These are phyloP conservation scores for Dicorynia guianensis DNA, from an alignment of 306 rosid species.

Conservation along the genomic window DNA sequence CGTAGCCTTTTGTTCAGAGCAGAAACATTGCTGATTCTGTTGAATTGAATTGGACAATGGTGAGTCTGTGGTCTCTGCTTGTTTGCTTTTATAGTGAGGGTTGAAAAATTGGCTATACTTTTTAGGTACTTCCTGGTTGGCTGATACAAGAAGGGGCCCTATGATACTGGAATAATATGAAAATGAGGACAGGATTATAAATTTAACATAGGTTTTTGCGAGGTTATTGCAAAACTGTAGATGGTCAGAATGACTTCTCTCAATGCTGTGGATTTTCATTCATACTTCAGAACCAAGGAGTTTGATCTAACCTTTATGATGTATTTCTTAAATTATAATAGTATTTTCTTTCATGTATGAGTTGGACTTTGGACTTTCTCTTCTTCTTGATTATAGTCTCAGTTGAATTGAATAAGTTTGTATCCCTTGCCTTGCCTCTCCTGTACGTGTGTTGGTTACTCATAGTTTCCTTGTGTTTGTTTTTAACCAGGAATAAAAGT, in stretches of 20 bases:
- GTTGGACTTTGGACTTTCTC: no score
- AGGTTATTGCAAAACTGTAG: background rate
- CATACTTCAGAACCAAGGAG: constrained; percentile 7
- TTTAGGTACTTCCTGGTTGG: background rate
- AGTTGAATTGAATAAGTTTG: background rate
- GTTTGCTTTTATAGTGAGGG: background rate
- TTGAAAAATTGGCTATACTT: background rate
- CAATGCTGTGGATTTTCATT: background rate
- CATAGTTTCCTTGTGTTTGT: constrained; percentile 9
- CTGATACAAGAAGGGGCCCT: background rate
- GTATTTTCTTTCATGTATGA: background rate
- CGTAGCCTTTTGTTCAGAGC: background rate
- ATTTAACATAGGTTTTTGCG: background rate
- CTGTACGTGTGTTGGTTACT: constrained; percentile 18
- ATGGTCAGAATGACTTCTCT: background rate
- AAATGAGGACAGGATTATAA: background rate
- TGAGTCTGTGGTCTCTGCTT: background rate
- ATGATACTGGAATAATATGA: background rate
- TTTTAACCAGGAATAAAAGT: constrained; percentile 43
- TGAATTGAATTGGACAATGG: background rate
- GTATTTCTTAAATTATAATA: background rate
- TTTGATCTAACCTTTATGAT: background rate
- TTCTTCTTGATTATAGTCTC: background rate
- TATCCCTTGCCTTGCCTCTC: background rate
- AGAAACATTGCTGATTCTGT: background rate